Base-by-base conservation (phyloP, 306 rosid genomes). In the Cucumis cinereus region DNA sequence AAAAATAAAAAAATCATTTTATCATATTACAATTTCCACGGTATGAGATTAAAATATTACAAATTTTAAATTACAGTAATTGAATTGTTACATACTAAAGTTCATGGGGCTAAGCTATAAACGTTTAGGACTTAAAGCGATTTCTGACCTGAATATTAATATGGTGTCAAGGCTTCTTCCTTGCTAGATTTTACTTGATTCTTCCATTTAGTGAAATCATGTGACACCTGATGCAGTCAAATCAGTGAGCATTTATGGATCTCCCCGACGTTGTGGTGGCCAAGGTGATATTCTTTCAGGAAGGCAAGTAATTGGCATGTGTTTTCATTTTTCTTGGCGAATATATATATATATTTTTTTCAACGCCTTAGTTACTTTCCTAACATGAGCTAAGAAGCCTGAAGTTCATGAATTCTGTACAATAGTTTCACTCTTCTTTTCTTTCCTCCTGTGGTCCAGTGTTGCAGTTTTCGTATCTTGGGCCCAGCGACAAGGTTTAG, bases 231-330 rank as follows among this genome's bases (percentile, higher is more conserved):
- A 7, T 84, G 85, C 90, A 93, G 98, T 90, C 62, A 83, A 82
- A 81, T 89, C 95, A 68, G 95, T 90, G 66, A 86, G 93, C 84
- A 81, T 90, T 73, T 88, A 85, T 52, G 97, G 98, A 77, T 93
- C 96, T 85, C 95, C 93, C 73, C 88, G 98, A 60, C 92, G 98
- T 67, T 93, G 97, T 75, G 96, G 97, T 52, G 98, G 97, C 75
- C 98, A 93, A 82, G 98, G 98, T 47, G 98, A 93, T 80, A 88
- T 93, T 79, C 98, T 93, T 82, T 91, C 93, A 79, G 98, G 98
- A 88, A 93, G 97, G 98, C 84, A 88, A 84, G 98, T 83, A 47
- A 47, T 2, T 71, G 40, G 16, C 41, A 47, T 23, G 38, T 8
- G 4, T 38, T 67, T 67, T 67, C 6, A 20, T 16, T 60, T 4